Evolutionary conservation across 140 eudicot species (phyloP).

Genomic region (Senecio squalidus): DNA sequence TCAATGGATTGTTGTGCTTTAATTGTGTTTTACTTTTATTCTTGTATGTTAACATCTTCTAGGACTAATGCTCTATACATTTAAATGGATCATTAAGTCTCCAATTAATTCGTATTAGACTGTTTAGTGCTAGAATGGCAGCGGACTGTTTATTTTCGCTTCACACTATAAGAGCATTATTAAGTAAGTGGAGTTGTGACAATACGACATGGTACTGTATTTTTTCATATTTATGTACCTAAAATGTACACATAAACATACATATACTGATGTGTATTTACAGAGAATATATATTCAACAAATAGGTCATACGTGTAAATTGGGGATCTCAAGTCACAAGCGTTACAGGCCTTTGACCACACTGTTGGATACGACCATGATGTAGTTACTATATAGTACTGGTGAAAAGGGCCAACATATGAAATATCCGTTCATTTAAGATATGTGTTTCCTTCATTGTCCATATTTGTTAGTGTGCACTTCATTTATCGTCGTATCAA

Average conservation of each 20-base stretch:
- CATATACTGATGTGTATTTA: not conserved
- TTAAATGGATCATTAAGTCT: not conserved
- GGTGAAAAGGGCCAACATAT: too few relatives aligned
- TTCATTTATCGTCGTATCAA: too few relatives aligned
- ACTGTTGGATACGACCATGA: not conserved
- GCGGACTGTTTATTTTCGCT: not conserved
- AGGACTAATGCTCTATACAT: not conserved
- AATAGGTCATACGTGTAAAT: not conserved
- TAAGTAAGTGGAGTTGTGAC: too few relatives aligned
- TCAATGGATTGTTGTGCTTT: too few relatives aligned
- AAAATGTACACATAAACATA: not conserved
- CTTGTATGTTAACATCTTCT: not conserved
- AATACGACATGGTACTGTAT: too few relatives aligned
- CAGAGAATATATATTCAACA: not conserved
- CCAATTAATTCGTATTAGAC: not conserved
- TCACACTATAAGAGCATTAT: too few relatives aligned
- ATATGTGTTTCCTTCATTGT: too few relatives aligned
- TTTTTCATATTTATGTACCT: too few relatives aligned
- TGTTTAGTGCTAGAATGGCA: not conserved
- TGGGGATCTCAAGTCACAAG: not conserved
- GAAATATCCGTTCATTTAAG: too few relatives aligned
- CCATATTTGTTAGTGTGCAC: too few relatives aligned
- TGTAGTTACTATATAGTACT: too few relatives aligned
- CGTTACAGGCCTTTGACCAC: not conserved
- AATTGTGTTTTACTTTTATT: too few relatives aligned